Percentiles rank a stretch among this genome's conserved stretches.
phyloP scores from a whole-genome alignment of 495 filamentous ascomycete species.

The Achaetomiella virescens region DNA sequence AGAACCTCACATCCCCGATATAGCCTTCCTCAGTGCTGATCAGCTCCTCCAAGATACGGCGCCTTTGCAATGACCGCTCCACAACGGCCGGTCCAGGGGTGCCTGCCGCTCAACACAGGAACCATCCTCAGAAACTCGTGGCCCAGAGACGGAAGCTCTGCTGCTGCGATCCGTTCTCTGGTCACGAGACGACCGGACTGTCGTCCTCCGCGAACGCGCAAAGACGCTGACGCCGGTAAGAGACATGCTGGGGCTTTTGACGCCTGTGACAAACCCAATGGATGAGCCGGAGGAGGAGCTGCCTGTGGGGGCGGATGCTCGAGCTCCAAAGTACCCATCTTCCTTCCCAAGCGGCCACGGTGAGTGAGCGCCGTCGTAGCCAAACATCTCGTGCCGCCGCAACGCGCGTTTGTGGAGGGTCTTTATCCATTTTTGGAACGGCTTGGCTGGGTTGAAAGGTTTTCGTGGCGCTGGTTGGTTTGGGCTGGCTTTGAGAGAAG shows the following conservation, averaged over 20 bases:
- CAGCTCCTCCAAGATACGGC: constrained; percentile 75
- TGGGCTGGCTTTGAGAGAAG: constrained; percentile 16
- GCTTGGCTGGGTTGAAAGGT: constrained; percentile 23
- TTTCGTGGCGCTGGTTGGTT: constrained; percentile 9
- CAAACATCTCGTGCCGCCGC: constrained; percentile 33
- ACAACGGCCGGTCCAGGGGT: constrained; percentile 65
- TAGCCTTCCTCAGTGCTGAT: constrained; percentile 83
- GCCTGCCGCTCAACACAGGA: constrained; percentile 45
- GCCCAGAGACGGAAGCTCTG: constrained; percentile 51
- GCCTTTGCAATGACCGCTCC: constrained; percentile 64
- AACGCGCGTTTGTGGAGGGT: constrained; percentile 46
- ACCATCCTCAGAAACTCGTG: constrained; percentile 63
- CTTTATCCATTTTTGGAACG: constrained; percentile 55
- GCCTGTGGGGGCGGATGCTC: constrained; percentile 39
- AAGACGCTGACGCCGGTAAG: constrained; percentile 61
- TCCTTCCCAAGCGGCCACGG: constrained; percentile 38
- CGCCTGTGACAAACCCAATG: constrained; percentile 62
- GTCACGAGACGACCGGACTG: constrained; percentile 45
- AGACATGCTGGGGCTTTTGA: constrained; percentile 72
- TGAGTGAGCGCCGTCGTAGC: constrained; percentile 24
- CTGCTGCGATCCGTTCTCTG: constrained; percentile 58
- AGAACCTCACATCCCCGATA: constrained; percentile 74
- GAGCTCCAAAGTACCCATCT: constrained; percentile 16
- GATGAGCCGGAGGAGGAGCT: constrained; percentile 65
- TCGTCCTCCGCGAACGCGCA: constrained; percentile 50